phyloP scores from a whole-genome alignment of 768 basidiomycete species.

The Termitomyces sp. region DNA sequence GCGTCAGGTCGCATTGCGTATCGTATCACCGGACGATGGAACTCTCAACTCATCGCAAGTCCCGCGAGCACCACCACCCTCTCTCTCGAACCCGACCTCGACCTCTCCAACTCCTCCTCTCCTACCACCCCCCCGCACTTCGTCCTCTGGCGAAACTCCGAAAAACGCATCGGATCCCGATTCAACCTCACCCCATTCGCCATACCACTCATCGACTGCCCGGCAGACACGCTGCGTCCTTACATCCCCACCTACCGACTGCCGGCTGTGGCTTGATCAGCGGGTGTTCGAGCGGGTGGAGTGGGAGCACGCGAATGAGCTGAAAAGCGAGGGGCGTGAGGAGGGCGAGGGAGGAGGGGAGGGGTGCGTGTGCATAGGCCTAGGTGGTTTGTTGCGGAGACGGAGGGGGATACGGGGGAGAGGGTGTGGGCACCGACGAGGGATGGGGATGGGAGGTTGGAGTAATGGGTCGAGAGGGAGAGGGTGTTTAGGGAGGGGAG shows the following conservation, averaged over 20 bases:
- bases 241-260: constrained; percentile 89
- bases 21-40: constrained; percentile 95
- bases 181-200: constrained; percentile 97
- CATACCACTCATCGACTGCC: constrained; percentile 87
- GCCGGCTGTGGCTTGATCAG: constrained; percentile 89
- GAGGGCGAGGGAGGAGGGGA: constrained; percentile 63
- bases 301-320: constrained; percentile 78
- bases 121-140: constrained; percentile 38
- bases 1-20: constrained; percentile 62
- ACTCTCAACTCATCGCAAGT: constrained; percentile 88
- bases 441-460: constrained; percentile 42
- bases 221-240: constrained; percentile 59
- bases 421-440: constrained; percentile 78
- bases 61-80: constrained; percentile 59
- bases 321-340: constrained; percentile 75
- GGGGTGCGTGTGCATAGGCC: constrained; percentile 78
- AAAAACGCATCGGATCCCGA: constrained; percentile 70
- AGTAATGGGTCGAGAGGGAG: constrained; percentile 86
- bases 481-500: constrained; percentile 43
- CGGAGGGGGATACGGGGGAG: constrained; percentile 87
- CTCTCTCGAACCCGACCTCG: constrained; percentile 67
- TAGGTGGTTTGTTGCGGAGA: constrained; percentile 83
- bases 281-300: constrained; percentile 89
- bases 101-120: constrained; percentile 14
- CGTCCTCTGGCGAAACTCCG: constrained; percentile 90